These are phyloP conservation scores for Gossypium mustelinum DNA, from an alignment of 345 rosid genomes.

Conservation along the genomic window DNA sequence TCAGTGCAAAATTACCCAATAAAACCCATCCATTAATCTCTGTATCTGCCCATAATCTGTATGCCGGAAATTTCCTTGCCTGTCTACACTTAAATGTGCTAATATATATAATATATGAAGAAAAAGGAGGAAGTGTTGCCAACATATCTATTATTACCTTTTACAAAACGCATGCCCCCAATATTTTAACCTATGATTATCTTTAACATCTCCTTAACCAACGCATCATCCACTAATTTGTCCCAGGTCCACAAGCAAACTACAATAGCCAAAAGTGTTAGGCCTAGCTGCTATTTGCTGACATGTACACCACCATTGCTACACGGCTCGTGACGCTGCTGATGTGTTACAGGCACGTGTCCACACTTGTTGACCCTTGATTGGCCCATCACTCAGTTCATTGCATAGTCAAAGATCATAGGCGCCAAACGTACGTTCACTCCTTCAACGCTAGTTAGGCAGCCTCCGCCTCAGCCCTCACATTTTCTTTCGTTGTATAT, in stretches of 20 bases:
- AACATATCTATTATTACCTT: neutral
- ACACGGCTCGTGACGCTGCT: neutral
- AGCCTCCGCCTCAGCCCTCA: neutral
- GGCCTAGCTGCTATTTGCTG: conserved; percentile 24
- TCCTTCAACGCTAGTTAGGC: conserved; percentile 54
- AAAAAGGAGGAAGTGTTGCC: neutral
- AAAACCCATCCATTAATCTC: neutral
- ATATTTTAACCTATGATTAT: conserved; percentile 20
- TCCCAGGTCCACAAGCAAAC: conserved; percentile 13
- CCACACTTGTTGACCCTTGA: neutral
- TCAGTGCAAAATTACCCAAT: conserved; percentile 2
- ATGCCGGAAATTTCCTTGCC: neutral
- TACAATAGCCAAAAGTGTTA: conserved; percentile 18
- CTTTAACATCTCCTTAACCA: conserved; percentile 8
- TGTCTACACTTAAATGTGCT: neutral
- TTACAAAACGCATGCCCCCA: conserved; percentile 1
- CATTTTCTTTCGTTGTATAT: neutral
- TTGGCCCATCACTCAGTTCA: neutral
- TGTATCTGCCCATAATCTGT: neutral
- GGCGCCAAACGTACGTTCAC: conserved; percentile 34
- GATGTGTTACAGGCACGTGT: neutral
- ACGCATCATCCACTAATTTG: conserved; percentile 33
- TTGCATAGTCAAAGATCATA: conserved; percentile 28
- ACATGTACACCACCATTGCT: conserved; percentile 24
- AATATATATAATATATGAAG: neutral